phyloP scores from a whole-genome alignment of 441 rosid species.

The Flueggea neowawraea region DNA sequence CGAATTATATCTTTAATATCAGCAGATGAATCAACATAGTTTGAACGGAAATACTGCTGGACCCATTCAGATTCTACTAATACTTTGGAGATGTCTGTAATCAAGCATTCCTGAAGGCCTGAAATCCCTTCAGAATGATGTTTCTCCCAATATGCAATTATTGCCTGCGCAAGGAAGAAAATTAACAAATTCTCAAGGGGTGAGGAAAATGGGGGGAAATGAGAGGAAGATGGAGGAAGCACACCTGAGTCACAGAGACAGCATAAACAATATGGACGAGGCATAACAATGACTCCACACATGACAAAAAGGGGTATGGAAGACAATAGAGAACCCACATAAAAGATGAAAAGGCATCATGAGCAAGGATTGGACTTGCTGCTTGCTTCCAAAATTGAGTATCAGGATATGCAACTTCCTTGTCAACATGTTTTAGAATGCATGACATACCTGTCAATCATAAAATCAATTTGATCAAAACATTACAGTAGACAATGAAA shows the following conservation, averaged over 20 bases:
- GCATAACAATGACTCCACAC: slow-evolving; percentile 75
- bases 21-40: slow-evolving; percentile 43
- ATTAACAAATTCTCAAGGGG: too few species aligned
- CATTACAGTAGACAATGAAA: not conserved
- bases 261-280: slow-evolving; percentile 85
- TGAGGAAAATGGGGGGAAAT: not conserved
- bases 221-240: slow-evolving; percentile 13
- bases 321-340: slow-evolving; percentile 99
- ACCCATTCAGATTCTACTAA: slow-evolving; percentile 53
- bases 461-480: slow-evolving; percentile 4
- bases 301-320: slow-evolving; percentile 79
- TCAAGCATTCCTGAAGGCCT: slow-evolving; percentile 39
- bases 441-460: slow-evolving; percentile 45
- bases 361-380: slow-evolving; percentile 83
- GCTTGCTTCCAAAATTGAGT: slow-evolving; percentile 78
- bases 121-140: slow-evolving; percentile 29
- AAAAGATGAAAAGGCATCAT: slow-evolving; percentile 96
- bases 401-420: slow-evolving; percentile 46
- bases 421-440: slow-evolving; percentile 45
- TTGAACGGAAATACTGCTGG: slow-evolving; percentile 49
- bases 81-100: slow-evolving; percentile 52
- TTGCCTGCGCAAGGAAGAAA: slow-evolving; percentile 53
- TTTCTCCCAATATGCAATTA: slow-evolving; percentile 47
- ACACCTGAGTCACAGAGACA: slow-evolving; percentile 86
- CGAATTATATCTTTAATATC: slow-evolving; percentile 54